A percentile compares a stretch with the other conserved stretches of the same genome.
Conservation (phyloP, 108 stramenopile genomes). For the Mediolabrus comicus region DNA sequence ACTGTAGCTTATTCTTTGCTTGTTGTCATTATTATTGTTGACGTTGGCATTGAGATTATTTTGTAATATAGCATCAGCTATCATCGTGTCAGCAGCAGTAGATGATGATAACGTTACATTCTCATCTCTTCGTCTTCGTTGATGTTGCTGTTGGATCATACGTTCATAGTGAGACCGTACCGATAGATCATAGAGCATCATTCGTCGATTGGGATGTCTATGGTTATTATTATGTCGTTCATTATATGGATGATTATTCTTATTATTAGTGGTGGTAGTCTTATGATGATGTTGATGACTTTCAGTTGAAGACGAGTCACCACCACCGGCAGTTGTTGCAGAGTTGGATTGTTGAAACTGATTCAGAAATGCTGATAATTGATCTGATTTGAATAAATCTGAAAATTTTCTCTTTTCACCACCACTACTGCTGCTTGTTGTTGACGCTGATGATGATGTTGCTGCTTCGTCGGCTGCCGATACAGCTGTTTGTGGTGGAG, state of each 20-base stretch:
- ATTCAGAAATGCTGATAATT: slow-evolving; percentile 1
- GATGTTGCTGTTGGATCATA: background rate
- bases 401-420: background rate
- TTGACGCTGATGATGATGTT: too few species aligned
- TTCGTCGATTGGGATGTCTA: slow-evolving; percentile 17
- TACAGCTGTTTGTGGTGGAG: background rate
- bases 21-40: background rate
- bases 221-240: too few species aligned
- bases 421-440: too few species aligned
- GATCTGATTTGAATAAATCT: background rate
- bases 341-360: background rate
- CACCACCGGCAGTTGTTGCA: too few species aligned
- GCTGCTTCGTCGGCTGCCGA: background rate
- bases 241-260: too few species aligned
- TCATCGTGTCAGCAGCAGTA: background rate
- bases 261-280: too few species aligned
- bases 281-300: background rate
- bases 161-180: slow-evolving; percentile 29
- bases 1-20: background rate
- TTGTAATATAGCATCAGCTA: too few species aligned
- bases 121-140: slow-evolving; percentile 1
- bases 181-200: slow-evolving; percentile 35
- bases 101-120: background rate
- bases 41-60: too few species aligned
- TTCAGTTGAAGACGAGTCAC: background rate